Conservation (phyloP, 495 filamentous ascomycete genomes). For the Trichoderma gamsii region DNA sequence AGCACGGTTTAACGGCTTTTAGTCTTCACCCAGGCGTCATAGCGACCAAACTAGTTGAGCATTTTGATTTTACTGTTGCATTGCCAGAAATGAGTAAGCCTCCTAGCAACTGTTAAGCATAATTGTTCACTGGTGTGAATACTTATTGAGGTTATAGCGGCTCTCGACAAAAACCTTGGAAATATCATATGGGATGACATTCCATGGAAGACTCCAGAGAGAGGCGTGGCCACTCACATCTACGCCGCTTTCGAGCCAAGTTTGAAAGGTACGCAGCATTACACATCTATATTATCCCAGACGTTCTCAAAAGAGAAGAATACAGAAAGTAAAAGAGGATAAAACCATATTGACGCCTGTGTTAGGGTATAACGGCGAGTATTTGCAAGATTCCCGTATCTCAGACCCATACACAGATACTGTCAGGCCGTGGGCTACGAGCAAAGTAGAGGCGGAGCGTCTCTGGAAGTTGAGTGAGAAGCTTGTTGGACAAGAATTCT, state of each 20-base stretch:
- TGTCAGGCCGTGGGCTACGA: slow-evolving; percentile 33
- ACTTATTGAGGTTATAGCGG: slow-evolving; percentile 19
- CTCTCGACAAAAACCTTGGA: not conserved
- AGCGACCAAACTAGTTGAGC: slow-evolving; percentile 24
- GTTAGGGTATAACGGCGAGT: slow-evolving; percentile 33
- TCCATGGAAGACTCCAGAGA: slow-evolving; percentile 28
- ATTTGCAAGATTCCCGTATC: slow-evolving; percentile 35
- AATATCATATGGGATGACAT: slow-evolving; percentile 18
- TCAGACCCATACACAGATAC: slow-evolving; percentile 31
- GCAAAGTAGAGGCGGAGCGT: slow-evolving; percentile 36
- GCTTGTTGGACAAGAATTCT: slow-evolving; percentile 30
- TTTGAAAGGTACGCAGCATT: slow-evolving; percentile 26
- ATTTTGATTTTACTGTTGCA: slow-evolving; percentile 29
- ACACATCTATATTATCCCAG: too few species aligned
- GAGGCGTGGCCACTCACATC: slow-evolving; percentile 41
- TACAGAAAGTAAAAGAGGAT: too few species aligned
- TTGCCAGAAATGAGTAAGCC: slow-evolving; percentile 20
- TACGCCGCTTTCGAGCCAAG: slow-evolving; percentile 41
- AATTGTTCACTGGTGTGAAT: not conserved
- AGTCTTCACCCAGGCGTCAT: slow-evolving; percentile 44
- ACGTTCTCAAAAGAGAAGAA: too few species aligned
- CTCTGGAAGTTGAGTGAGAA: slow-evolving; percentile 36
- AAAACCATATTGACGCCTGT: not conserved
- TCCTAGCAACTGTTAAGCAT: slow-evolving; percentile 13
- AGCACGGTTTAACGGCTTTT: slow-evolving; percentile 27